Evolutionary conservation across 1,284 basidiomycete species (phyloP), one percentile per base, ranked within the genome.

Genomic region (Irpex sp.): DNA sequence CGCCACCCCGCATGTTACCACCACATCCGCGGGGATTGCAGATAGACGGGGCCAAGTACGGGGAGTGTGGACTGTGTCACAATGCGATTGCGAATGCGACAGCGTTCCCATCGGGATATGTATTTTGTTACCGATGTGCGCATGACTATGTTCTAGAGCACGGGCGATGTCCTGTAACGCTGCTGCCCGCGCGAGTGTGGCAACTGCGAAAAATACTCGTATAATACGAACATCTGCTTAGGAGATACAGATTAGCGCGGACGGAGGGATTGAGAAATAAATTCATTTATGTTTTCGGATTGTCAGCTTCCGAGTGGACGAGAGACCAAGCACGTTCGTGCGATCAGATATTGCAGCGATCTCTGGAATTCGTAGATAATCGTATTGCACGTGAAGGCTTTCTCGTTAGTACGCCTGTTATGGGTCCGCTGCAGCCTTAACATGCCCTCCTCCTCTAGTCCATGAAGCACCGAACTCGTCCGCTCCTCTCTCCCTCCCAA

Each of bases 91-190:
- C 87, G 72, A 98, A 98, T 72, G 92, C 96, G 37, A 96, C 94
- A 15, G 92, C 94, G 31, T 76, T 98, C 51, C 93, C 95, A 7
- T 93, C 89, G 35, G 96, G 97, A 54, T 98, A 96, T 81, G 94
- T 98, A 6, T 97, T 94, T 72, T 98, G 97, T 77, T 99, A 97
- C 76, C 89, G 92, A 50, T 98, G 97, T 76, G 90, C 91, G 59
- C 90, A 92, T 79, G 88, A 90, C 63, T 87, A 94, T 69, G 88
- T 98, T 56, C 87, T 93, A 74, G 86, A 87, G 71, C 78, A 89
- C 63, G 87, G 87, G 36, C 82, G 78, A 70, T 98, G 96, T 79
- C 96, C 96, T 62, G 89, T 98, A 67, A 97, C 96, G 59, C 81
- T 94, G 58, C 74, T 92, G 59, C 85, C 86, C 4, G 82, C 90